phyloP scores from a whole-genome alignment of 495 filamentous ascomycete genomes.

The Pseudomonodictys pantanalensis region DNA sequence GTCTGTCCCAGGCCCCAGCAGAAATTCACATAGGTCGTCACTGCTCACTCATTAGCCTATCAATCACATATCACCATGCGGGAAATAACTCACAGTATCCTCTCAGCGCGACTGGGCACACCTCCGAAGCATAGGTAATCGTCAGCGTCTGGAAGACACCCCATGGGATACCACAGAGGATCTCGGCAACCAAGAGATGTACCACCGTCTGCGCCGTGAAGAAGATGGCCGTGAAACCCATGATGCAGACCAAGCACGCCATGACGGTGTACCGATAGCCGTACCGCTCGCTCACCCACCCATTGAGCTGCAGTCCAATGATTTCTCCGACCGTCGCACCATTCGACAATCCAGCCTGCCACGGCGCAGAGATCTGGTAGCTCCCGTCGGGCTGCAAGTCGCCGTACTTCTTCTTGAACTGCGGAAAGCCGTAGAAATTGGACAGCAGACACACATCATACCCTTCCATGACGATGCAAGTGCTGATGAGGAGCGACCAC shows the following conservation, averaged over 20 bases:
- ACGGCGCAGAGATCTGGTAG: constrained; percentile 32
- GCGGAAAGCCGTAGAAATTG: constrained; percentile 40
- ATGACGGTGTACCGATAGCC: constrained; percentile 37
- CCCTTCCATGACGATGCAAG: constrained; percentile 47
- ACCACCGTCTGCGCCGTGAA: constrained; percentile 36
- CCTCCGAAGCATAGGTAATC: constrained; percentile 39
- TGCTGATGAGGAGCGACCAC: constrained; percentile 42
- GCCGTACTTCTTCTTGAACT: constrained; percentile 39
- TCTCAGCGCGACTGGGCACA: constrained; percentile 34
- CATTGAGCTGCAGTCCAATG: constrained; percentile 40
- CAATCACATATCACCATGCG: not conserved
- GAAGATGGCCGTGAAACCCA: constrained; percentile 36
- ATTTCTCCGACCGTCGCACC: constrained; percentile 39
- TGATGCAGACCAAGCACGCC: constrained; percentile 27
- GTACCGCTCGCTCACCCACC: constrained; percentile 29
- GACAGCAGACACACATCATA: constrained; percentile 44
- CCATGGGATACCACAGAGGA: constrained; percentile 37
- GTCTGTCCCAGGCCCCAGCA: constrained; percentile 44
- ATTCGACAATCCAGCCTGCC: constrained; percentile 38
- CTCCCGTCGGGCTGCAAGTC: constrained; percentile 30
- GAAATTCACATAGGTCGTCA: constrained; percentile 40
- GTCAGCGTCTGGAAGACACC: constrained; percentile 40
- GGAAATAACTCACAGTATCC: constrained; percentile 28
- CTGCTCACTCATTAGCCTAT: not conserved
- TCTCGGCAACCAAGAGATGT: constrained; percentile 31